phyloP scores from a whole-genome alignment of 345 rosid species.

The Citrus mangshanensis region DNA sequence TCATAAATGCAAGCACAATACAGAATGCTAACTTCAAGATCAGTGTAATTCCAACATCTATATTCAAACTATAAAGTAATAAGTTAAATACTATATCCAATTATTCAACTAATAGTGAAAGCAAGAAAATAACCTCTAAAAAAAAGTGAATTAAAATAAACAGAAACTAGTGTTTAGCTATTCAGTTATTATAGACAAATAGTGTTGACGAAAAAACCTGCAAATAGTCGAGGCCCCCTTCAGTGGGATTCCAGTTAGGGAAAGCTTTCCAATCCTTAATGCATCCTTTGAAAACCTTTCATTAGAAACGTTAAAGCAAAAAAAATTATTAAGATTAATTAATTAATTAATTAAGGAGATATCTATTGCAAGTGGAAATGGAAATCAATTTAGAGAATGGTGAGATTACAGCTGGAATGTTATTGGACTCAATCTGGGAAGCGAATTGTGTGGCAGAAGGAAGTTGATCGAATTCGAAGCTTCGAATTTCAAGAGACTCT shows the following conservation, averaged over 20 bases:
- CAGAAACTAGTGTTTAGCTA: not conserved
- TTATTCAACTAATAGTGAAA: not conserved
- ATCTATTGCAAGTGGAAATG: not conserved
- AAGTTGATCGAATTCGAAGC: slow-evolving; percentile 49
- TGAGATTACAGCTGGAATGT: slow-evolving; percentile 60
- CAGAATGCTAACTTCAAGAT: not conserved
- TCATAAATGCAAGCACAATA: not conserved
- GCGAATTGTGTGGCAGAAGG: slow-evolving; percentile 53
- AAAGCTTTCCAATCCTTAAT: slow-evolving; percentile 60
- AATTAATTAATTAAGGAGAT: not conserved
- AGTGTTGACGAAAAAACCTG: slow-evolving; percentile 40
- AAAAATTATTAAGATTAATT: not conserved
- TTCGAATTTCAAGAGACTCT: slow-evolving; percentile 31
- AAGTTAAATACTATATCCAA: not conserved
- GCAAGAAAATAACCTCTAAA: not conserved
- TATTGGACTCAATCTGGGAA: slow-evolving; percentile 56
- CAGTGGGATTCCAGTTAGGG: slow-evolving; percentile 63
- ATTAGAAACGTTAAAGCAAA: not conserved
- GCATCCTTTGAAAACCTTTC: slow-evolving; percentile 62
- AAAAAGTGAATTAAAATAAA: not conserved
- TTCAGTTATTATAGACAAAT: not conserved
- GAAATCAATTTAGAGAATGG: not conserved
- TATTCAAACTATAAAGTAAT: not conserved
- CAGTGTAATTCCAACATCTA: not conserved
- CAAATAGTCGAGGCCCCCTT: slow-evolving; percentile 72